A percentile compares a stretch with the other conserved stretches of the same genome.
phyloP scores from a whole-genome alignment of 1,139 yeast genomes.

The Sugiyamaella japonica region DNA sequence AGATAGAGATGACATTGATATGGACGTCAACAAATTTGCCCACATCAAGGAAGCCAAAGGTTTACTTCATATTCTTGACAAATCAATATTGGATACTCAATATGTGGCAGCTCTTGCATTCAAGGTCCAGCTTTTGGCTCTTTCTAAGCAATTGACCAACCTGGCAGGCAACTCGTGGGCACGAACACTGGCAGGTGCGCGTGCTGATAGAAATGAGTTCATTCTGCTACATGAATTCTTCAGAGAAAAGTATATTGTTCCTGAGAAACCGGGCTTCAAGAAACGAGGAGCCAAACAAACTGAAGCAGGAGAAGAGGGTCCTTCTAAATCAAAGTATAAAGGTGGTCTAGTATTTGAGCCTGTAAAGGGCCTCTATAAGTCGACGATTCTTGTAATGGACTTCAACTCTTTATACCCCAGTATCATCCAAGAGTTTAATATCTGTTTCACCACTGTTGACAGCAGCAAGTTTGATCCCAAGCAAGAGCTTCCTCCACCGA shows the following conservation, averaged over 20 bases:
- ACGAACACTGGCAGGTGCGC: conserved; percentile 88
- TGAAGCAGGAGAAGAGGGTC: conserved; percentile 32
- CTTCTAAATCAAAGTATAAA: conserved; percentile 57
- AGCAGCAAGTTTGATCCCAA: conserved; percentile 53
- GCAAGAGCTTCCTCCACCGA: conserved; percentile 68
- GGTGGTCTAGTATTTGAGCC: conserved; percentile 99
- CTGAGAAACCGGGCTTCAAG: conserved; percentile 59
- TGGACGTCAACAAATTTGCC: conserved; percentile 58
- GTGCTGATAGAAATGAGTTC: conserved; percentile 95
- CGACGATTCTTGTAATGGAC: conserved; percentile 91
- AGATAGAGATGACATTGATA: conserved; percentile 69
- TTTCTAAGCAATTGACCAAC: conserved; percentile 88
- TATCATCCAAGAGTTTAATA: conserved; percentile 93
- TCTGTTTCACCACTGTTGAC: conserved; percentile 94
- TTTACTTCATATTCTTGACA: conserved; percentile 68
- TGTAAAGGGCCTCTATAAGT: conserved; percentile 89
- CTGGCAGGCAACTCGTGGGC: conserved; percentile 99
- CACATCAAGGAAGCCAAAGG: conserved; percentile 61
- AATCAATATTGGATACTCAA: conserved; percentile 65
- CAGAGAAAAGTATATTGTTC: conserved; percentile 77
- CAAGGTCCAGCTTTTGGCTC: conserved; percentile 77
- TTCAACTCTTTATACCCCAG: conserved; percentile 97
- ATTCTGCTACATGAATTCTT: conserved; percentile 91
- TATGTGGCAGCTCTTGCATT: conserved; percentile 74
- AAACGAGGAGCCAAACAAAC: conserved; percentile 1